Conservation (phyloP, 257 asterid genomes). For the Ilex asprella region DNA sequence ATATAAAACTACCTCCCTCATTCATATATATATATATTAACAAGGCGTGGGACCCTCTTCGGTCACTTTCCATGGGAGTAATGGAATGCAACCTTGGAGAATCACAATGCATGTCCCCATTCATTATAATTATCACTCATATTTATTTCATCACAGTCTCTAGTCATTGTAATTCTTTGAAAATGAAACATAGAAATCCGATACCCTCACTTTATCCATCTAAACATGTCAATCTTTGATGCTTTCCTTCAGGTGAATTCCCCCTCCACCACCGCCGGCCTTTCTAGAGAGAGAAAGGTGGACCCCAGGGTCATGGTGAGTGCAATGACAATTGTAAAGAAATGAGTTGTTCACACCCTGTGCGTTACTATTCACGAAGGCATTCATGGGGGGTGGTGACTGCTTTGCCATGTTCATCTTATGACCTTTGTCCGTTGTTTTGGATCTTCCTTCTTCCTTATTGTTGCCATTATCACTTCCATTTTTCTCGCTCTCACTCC, state of each 20-base stretch:
- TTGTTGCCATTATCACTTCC: conserved; percentile 13
- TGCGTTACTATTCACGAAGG: conserved; percentile 61
- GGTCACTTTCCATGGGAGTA: conserved; percentile 20
- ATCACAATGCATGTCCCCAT: conserved; percentile 25
- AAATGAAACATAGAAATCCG: conserved; percentile 8
- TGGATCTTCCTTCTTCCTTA: conserved; percentile 23
- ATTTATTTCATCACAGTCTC: too few relatives aligned
- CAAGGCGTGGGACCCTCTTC: conserved; percentile 6
- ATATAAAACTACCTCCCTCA: not conserved
- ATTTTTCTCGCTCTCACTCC: conserved; percentile 8
- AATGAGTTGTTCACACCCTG: conserved; percentile 84
- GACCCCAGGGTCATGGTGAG: conserved; percentile 67
- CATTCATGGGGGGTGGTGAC: conserved; percentile 31
- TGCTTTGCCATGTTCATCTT: conserved; percentile 12
- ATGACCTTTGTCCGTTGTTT: conserved; percentile 16
- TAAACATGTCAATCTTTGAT: not conserved
- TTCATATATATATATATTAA: not conserved
- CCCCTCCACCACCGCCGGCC: not conserved
- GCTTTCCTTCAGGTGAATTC: not conserved
- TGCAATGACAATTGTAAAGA: conserved; percentile 23
- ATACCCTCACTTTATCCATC: too few relatives aligned
- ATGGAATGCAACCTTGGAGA: conserved; percentile 22
- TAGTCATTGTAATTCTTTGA: too few relatives aligned
- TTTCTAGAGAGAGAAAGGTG: conserved; percentile 41
- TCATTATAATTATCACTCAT: too few relatives aligned